Conservation (phyloP, 169 alveolate genomes). For the Miamiensis avidus region DNA sequence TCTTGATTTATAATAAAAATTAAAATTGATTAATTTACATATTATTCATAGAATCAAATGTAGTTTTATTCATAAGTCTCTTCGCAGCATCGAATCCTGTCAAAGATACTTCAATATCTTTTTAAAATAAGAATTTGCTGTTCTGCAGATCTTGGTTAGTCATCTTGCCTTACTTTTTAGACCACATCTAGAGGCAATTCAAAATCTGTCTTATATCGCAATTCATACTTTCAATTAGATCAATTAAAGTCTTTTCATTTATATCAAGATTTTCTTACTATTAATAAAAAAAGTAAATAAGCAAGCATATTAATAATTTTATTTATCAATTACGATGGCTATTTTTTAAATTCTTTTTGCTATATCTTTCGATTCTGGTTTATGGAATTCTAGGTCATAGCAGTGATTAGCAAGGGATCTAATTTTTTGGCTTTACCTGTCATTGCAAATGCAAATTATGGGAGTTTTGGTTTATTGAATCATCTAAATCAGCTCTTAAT, state of each 20-base stretch:
- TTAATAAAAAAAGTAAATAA: constrained; percentile 38
- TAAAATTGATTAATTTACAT: too few relatives aligned
- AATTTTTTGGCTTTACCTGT: constrained; percentile 88
- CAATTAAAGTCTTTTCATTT: constrained; percentile 86
- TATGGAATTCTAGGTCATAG: constrained; percentile 91
- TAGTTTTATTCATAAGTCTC: background rate
- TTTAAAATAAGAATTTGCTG: constrained; percentile 13
- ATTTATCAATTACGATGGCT: background rate
- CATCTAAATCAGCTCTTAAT: constrained; percentile 92
- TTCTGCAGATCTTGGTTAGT: constrained; percentile 8
- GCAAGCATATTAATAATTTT: background rate
- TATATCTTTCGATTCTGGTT: constrained; percentile 87
- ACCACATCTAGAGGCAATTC: constrained; percentile 89
- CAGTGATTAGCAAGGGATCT: constrained; percentile 91
- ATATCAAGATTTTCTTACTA: constrained; percentile 86
- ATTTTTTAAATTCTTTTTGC: constrained; percentile 83
- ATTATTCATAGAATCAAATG: background rate
- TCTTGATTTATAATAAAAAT: too few relatives aligned
- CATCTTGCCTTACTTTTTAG: constrained; percentile 67
- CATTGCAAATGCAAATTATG: constrained; percentile 97
- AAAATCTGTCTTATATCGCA: constrained; percentile 93
- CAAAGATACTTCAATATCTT: constrained; percentile 19
- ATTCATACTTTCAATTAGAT: constrained; percentile 88
- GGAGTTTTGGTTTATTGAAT: constrained; percentile 94
- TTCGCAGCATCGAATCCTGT: constrained; percentile 1